phyloP scores from a whole-genome alignment of 78 protist species.

The Pigoraptor vietnamica region DNA sequence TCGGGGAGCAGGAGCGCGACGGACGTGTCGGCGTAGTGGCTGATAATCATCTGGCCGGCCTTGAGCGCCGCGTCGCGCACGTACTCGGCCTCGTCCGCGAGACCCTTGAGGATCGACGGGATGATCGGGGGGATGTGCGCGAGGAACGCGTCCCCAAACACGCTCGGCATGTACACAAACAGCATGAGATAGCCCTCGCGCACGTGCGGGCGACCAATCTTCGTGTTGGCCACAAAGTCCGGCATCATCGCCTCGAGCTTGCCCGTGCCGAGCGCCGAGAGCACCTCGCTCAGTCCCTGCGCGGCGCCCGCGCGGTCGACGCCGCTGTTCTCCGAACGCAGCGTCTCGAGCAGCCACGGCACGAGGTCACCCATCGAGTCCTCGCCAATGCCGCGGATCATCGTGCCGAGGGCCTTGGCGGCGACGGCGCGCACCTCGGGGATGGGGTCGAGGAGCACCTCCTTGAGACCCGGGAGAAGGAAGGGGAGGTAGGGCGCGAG shows the following conservation, averaged over 20 bases:
- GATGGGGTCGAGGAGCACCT: slow-evolving; percentile 74
- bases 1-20: slow-evolving; percentile 71
- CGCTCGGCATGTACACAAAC: slow-evolving; percentile 34
- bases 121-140: slow-evolving; percentile 46
- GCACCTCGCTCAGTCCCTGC: slow-evolving; percentile 44
- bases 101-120: slow-evolving; percentile 29
- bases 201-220: not conserved
- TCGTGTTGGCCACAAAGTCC: slow-evolving; percentile 46
- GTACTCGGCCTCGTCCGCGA: slow-evolving; percentile 69
- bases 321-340: slow-evolving; percentile 41
- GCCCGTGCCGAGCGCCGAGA: slow-evolving; percentile 13
- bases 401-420: slow-evolving; percentile 64
- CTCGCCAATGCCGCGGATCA: slow-evolving; percentile 67
- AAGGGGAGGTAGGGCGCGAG: slow-evolving; percentile 64
- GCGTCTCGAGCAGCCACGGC: slow-evolving; percentile 65
- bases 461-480: slow-evolving; percentile 61
- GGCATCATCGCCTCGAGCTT: slow-evolving; percentile 52
- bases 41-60: slow-evolving; percentile 76
- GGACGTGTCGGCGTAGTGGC: slow-evolving; percentile 44
- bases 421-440: slow-evolving; percentile 70
- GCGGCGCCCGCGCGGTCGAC: slow-evolving; percentile 90
- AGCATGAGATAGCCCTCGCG: slow-evolving; percentile 58
- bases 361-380: slow-evolving; percentile 57
- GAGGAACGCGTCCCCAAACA: slow-evolving; percentile 50
- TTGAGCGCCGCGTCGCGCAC: slow-evolving; percentile 77